Conservation (phyloP, 2,329 filamentous ascomycete species). For the Neonectria coccinea region DNA sequence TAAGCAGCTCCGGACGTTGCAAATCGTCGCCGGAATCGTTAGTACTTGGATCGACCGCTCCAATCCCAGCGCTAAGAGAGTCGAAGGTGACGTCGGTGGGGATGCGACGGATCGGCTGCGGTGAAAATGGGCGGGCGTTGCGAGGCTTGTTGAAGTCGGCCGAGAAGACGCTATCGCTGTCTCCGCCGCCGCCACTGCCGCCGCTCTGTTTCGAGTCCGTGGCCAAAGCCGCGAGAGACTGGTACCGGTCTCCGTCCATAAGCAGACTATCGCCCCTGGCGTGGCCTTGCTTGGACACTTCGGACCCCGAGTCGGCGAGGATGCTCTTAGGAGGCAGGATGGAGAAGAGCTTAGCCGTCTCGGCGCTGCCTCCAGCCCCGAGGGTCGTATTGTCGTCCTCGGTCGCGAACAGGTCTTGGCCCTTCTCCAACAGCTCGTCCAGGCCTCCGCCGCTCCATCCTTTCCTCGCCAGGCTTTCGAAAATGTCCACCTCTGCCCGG, state of each 20-base stretch:
- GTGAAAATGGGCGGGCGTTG: constrained; percentile 70
- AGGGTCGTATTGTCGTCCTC: constrained; percentile 52
- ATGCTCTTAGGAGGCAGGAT: constrained; percentile 74
- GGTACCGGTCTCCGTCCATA: constrained; percentile 65
- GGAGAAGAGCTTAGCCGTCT: constrained; percentile 67
- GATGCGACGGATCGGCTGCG: constrained; percentile 61
- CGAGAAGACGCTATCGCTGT: constrained; percentile 65
- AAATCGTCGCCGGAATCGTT: constrained; percentile 38
- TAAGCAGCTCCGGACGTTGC: constrained; percentile 35
- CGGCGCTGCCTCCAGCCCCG: constrained; percentile 50
- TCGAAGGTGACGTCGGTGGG: constrained; percentile 57
- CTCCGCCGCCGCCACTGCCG: constrained; percentile 48
- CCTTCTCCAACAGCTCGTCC: constrained; percentile 74
- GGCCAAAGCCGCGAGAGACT: constrained; percentile 66
- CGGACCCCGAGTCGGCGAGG: constrained; percentile 63
- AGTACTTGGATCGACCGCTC: constrained; percentile 23
- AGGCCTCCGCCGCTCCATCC: constrained; percentile 76
- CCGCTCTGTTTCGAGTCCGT: constrained; percentile 40
- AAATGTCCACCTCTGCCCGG: constrained; percentile 76
- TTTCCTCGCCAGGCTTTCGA: constrained; percentile 74
- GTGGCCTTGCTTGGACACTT: constrained; percentile 53
- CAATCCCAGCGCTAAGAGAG: constrained; percentile 48
- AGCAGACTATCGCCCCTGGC: constrained; percentile 67
- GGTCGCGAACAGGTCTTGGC: constrained; percentile 69
- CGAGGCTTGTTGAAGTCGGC: constrained; percentile 66